Base-by-base conservation (phyloP, 345 rosid species). In the Anacardium occidentale region DNA sequence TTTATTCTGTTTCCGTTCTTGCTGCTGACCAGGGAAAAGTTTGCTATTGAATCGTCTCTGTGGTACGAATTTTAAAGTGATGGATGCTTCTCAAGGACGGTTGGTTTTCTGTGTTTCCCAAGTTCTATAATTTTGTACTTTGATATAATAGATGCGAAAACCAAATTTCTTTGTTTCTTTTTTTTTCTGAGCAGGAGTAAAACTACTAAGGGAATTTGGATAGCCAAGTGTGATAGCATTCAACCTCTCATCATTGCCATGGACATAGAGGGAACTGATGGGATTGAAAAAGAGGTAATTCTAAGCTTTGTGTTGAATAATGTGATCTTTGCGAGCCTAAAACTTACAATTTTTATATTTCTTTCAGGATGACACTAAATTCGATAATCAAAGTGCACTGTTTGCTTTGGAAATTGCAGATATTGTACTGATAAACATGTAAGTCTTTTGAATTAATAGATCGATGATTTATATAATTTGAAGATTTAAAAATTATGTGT, bases 201-300 rank as follows among this genome's bases (percentile, higher is more conserved):
- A 82, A 90, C 96, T 64, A 88, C 96, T 25, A 87, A 85, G 80
- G 93, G 96, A 11, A 83, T 88, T 70, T 91, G 93, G 96, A 87
- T 88, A n/a, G 93, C 91, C 3, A 87, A 52, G 81, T 85, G 88
- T 83, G 68, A 78, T 73, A 90, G 87, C n/a, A 83, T 88, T 59
- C 86, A 88, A 69, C 93, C 93, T 72, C 85, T 84, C 60, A 90
- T 90, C 18, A 47, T 87, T 76, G 93, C 88, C 26, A 83, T 88
- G 91, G 93, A 90, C 79, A 81, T 90, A 79, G 96, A 90, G 83
- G 93, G 96, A 57, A 88, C 93, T 3, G 91, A 90, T 70, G 91
- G 91, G 29, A 90, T 91, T 79, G 93, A 1, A 29, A 90, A 81
- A 83, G 96, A 69, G 96, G 96, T 54, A 90, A n/a, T n/a, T n/a